phyloP scores from a whole-genome alignment of 1,284 basidiomycete genomes.

The Ganoderma leucocontextum region DNA sequence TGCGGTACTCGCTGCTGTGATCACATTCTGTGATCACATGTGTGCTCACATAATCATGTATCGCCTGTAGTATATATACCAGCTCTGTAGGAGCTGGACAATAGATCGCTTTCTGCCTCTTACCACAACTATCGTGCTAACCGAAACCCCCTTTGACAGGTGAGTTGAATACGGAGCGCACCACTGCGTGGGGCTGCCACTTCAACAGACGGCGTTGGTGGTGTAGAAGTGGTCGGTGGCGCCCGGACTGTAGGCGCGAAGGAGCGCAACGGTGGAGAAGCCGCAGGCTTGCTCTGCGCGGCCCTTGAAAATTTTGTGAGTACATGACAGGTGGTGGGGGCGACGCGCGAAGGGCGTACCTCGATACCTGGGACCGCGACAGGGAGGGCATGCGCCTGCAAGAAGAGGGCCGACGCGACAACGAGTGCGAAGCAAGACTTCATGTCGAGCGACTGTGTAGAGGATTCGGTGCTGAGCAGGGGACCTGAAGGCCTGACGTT shows the following conservation, averaged over 20 bases:
- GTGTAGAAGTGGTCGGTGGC: constrained; percentile 30
- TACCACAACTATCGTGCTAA: too few species aligned
- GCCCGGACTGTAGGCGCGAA: constrained; percentile 17
- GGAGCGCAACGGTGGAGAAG: constrained; percentile 21
- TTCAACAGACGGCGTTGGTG: constrained; percentile 15
- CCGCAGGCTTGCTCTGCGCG: not conserved
- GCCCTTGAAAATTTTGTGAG: not conserved
- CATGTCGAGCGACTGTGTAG: not conserved
- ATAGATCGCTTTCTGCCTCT: too few species aligned
- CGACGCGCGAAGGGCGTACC: not conserved
- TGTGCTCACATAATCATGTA: too few species aligned
- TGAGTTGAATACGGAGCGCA: too few species aligned
- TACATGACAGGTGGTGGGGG: not conserved
- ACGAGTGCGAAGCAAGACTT: constrained; percentile 2
- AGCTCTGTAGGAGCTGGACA: too few species aligned
- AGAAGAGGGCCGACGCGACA: constrained; percentile 33
- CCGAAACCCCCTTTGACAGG: too few species aligned
- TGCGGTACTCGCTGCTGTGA: too few species aligned
- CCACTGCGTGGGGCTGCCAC: too few species aligned
- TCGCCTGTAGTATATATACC: too few species aligned
- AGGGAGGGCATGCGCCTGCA: not conserved
- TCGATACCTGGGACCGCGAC: not conserved
- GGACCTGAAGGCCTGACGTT: not conserved
- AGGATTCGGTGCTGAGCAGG: not conserved
- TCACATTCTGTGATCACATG: too few species aligned